Evolutionary conservation across 148 eudicot species (phyloP).

Genomic region (Chenopodium formosanum): DNA sequence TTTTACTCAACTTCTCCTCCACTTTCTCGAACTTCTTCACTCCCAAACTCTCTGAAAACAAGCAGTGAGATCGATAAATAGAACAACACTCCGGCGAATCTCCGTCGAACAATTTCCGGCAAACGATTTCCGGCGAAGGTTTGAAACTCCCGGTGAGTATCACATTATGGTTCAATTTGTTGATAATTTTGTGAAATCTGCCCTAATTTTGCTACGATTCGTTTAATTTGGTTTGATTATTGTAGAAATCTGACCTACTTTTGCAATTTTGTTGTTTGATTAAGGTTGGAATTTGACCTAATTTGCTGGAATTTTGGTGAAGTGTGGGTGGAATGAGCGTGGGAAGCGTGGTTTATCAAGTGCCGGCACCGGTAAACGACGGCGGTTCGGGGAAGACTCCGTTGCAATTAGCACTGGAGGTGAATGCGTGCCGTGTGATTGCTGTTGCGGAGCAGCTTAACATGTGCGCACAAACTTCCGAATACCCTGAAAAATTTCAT

Average conservation of each 20-base stretch:
- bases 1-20: not conserved
- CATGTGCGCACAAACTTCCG: not conserved
- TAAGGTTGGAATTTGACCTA: too few species aligned
- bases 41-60: not conserved
- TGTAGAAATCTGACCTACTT: not conserved
- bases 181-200: not conserved
- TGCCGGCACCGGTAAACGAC: constrained; percentile 1
- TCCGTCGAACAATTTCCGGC: too few species aligned
- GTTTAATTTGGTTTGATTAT: not conserved
- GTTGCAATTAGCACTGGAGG: constrained; percentile 5
- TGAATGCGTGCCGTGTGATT: constrained; percentile 22
- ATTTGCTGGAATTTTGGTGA: too few species aligned
- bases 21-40: not conserved
- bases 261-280: too few species aligned
- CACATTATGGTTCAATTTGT: too few species aligned
- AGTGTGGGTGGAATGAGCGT: constrained; percentile 6
- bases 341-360: not conserved
- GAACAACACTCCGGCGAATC: too few species aligned
- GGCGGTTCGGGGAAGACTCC: not conserved
- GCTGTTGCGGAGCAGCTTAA: constrained; percentile 27
- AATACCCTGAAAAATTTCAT: constrained; percentile 13
- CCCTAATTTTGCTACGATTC: not conserved
- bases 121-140: not conserved
- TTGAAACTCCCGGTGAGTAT: not conserved
- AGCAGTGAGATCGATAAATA: too few species aligned